Evolutionary conservation across 2,329 filamentous ascomycete species (phyloP).

Genomic region (Xylariaceae sp.): DNA sequence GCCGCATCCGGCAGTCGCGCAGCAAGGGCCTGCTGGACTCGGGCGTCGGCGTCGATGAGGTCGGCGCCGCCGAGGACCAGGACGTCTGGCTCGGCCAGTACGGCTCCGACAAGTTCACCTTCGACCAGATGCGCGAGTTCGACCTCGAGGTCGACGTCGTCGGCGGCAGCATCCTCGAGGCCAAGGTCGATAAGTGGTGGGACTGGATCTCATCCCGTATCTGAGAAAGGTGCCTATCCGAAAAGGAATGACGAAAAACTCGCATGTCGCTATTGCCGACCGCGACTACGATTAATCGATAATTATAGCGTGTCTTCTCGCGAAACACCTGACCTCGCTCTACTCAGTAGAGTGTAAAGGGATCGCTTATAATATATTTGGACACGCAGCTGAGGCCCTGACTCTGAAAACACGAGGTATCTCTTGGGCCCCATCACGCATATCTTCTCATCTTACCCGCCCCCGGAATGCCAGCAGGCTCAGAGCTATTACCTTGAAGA

Average conservation of each 20-base stretch:
- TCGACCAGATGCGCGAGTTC: slow-evolving; percentile 81
- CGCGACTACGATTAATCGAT: background rate
- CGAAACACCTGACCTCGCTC: no score
- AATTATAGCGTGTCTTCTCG: no score
- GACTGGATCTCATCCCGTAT: slow-evolving; percentile 82
- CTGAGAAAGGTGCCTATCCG: no score
- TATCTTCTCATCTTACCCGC: no score
- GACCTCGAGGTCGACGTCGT: slow-evolving; percentile 77
- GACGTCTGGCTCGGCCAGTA: slow-evolving; percentile 85
- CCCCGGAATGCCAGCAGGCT: no score
- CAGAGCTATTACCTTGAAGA: no score
- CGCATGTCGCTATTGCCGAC: background rate
- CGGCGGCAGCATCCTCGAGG: slow-evolving; percentile 72
- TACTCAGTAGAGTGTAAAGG: no score
- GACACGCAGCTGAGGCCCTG: no score
- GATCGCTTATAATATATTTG: no score
- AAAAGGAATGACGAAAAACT: no score
- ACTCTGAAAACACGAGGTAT: no score
- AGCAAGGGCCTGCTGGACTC: slow-evolving; percentile 83
- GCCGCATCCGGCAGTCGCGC: slow-evolving; percentile 73
- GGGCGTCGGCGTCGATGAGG: slow-evolving; percentile 68
- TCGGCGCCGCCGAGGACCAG: slow-evolving; percentile 67
- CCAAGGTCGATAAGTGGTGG: slow-evolving; percentile 82
- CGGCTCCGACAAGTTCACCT: slow-evolving; percentile 75
- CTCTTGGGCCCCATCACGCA: no score